Percentiles rank a stretch among this genome's conserved stretches.
phyloP scores from a whole-genome alignment of 208 protist species.

The Balamuthia mandrillaris region DNA sequence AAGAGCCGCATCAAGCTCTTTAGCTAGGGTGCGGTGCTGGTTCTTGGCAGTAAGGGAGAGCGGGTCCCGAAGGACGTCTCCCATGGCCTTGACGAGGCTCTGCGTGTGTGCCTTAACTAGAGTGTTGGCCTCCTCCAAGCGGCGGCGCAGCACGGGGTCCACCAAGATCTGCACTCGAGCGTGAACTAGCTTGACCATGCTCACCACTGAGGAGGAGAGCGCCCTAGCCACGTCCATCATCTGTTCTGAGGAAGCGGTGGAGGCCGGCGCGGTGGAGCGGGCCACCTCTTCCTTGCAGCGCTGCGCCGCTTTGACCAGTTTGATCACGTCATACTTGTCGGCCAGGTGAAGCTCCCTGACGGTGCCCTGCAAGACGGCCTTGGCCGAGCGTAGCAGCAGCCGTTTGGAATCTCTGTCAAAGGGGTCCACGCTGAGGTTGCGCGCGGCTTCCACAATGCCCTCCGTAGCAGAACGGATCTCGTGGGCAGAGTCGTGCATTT shows the following conservation, averaged over 20 bases:
- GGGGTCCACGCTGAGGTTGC: neutral
- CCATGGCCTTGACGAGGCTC: conserved; percentile 19
- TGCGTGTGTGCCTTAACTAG: neutral
- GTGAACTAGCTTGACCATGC: conserved; percentile 22
- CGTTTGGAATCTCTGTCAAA: conserved; percentile 1
- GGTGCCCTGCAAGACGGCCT: conserved; percentile 24
- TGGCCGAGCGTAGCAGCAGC: neutral
- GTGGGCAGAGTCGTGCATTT: conserved; percentile 20
- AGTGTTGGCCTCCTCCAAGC: conserved; percentile 15
- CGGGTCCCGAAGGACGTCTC: neutral
- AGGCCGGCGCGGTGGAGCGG: neutral
- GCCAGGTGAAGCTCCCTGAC: conserved; percentile 23
- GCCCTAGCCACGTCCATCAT: conserved; percentile 18
- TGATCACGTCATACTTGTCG: conserved; percentile 40
- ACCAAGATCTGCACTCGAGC: neutral
- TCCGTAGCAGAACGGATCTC: neutral
- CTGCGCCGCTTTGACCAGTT: conserved; percentile 25
- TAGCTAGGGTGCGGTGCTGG: neutral
- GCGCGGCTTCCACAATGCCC: conserved; percentile 14
- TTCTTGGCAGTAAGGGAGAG: neutral
- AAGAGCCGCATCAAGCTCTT: conserved; percentile 14
- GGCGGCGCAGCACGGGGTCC: neutral
- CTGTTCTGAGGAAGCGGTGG: neutral
- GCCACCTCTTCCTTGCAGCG: conserved; percentile 28
- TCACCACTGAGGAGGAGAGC: conserved; percentile 18